A percentile compares a stretch with the other conserved stretches of the same genome.
These are phyloP conservation scores for Aspergillus sclerotialis DNA, from an alignment of 2,329 filamentous ascomycete species.

Conservation along the genomic window DNA sequence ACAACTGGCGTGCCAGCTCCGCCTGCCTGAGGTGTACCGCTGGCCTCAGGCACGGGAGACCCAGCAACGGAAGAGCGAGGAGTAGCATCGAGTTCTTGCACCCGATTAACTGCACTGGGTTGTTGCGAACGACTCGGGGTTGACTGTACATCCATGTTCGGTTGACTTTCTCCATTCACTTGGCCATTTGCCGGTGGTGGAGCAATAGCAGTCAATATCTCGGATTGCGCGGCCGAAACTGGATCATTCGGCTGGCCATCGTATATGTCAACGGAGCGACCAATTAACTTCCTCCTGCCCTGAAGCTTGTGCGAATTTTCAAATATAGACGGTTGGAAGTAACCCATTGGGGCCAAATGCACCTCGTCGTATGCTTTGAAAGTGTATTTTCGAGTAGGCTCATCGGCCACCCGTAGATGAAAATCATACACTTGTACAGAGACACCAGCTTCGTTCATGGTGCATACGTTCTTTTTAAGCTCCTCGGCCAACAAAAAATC, in stretches of 20 bases:
- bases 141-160: slow-evolving; percentile 26
- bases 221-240: slow-evolving; percentile 72
- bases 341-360: slow-evolving; percentile 89
- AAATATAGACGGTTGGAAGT: slow-evolving; percentile 82
- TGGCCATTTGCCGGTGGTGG: slow-evolving; percentile 27
- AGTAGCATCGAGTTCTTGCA: slow-evolving; percentile 65
- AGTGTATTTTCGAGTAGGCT: slow-evolving; percentile 84
- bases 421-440: slow-evolving; percentile 85
- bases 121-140: slow-evolving; percentile 50
- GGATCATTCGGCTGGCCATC: slow-evolving; percentile 91
- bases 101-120: slow-evolving; percentile 62
- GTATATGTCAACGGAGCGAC: slow-evolving; percentile 88
- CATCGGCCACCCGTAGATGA: slow-evolving; percentile 77
- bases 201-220: slow-evolving; percentile 49
- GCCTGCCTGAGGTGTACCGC: slow-evolving; percentile 57
- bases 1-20: slow-evolving; percentile 35
- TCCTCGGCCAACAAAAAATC: slow-evolving; percentile 93
- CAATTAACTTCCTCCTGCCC: slow-evolving; percentile 72
- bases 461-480: slow-evolving; percentile 87
- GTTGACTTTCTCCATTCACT: slow-evolving; percentile 31
- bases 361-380: slow-evolving; percentile 98
- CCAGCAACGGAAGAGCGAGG: slow-evolving; percentile 80
- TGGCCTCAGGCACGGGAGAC: slow-evolving; percentile 76
- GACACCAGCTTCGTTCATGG: slow-evolving; percentile 82
- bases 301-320: slow-evolving; percentile 73